These are phyloP conservation scores for Lactarius evosmus DNA, from an alignment of 768 basidiomycete genomes.

Conservation along the genomic window DNA sequence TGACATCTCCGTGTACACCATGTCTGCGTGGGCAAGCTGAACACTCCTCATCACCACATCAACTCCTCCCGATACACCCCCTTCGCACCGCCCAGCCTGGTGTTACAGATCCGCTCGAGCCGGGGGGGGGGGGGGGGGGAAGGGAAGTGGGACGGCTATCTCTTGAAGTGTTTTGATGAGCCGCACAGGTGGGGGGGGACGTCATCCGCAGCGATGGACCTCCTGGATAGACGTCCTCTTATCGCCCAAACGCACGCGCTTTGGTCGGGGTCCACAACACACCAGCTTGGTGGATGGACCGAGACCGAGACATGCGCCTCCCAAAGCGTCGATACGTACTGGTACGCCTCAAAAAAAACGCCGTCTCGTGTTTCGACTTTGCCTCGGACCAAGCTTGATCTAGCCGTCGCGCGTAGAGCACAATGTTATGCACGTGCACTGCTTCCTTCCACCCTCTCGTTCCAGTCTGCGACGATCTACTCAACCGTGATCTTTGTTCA, in stretches of 20 bases:
- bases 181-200: conserved; percentile 9
- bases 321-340: background rate
- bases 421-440: background rate
- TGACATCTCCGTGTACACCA: background rate
- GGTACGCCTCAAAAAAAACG: background rate
- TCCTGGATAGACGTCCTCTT: conserved; percentile 5
- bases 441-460: too few species aligned
- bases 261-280: too few species aligned
- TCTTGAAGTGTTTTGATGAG: conserved; percentile 5
- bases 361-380: conserved; percentile 19
- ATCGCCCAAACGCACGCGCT: background rate
- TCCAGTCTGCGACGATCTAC: background rate
- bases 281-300: too few species aligned
- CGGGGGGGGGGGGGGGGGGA: background rate
- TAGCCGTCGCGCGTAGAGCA: conserved; percentile 3
- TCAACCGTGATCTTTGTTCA: background rate
- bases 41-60: conserved; percentile 5
- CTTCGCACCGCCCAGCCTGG: conserved; percentile 16
- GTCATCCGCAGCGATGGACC: conserved; percentile 2
- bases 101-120: conserved; percentile 19
- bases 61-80: conserved; percentile 7
- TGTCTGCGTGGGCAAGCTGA: conserved; percentile 3
- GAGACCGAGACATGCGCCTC: too few species aligned
- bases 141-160: background rate
- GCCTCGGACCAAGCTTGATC: conserved; percentile 21